These are phyloP conservation scores for Chrysoporthe austroafricana DNA, from an alignment of 2,329 filamentous ascomycete genomes.

Conservation along the genomic window DNA sequence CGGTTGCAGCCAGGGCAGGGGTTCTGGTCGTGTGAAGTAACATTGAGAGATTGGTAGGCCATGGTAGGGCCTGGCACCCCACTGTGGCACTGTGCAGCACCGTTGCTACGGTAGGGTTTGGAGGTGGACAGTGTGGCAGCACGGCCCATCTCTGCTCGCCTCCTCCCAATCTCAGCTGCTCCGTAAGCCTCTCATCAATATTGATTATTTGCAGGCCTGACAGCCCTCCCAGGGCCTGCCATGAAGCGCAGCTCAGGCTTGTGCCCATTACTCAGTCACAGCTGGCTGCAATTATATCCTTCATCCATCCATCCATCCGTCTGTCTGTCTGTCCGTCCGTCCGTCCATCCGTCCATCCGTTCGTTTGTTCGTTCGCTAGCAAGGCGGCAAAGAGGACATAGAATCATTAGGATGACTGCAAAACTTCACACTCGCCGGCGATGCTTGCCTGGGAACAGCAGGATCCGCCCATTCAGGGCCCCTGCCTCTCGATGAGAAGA, in stretches of 20 bases:
- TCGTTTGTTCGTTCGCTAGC: neutral
- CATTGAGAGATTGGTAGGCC: neutral
- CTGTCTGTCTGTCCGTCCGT: too few relatives aligned
- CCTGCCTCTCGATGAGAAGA: neutral
- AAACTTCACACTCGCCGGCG: neutral
- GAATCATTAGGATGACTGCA: neutral
- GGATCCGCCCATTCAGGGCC: neutral
- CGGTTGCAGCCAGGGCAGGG: conserved; percentile 18
- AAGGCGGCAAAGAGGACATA: neutral
- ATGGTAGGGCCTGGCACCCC: neutral
- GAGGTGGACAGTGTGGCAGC: conserved; percentile 2
- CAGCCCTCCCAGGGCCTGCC: neutral
- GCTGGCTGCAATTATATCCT: too few relatives aligned
- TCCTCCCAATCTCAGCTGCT: conserved; percentile 2
- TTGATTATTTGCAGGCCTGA: conserved; percentile 11
- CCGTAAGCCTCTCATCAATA: conserved; percentile 12
- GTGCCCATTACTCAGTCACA: too few relatives aligned
- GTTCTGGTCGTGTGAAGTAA: conserved; percentile 3
- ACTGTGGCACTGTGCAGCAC: conserved; percentile 7
- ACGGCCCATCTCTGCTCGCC: neutral
- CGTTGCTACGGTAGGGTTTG: neutral
- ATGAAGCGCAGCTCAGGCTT: neutral
- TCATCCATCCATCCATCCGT: too few relatives aligned
- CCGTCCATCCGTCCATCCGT: too few relatives aligned
- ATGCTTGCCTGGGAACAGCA: neutral